These are phyloP conservation scores for Eucalyptus tenuipes DNA, from an alignment of 345 rosid species.

Conservation along the genomic window DNA sequence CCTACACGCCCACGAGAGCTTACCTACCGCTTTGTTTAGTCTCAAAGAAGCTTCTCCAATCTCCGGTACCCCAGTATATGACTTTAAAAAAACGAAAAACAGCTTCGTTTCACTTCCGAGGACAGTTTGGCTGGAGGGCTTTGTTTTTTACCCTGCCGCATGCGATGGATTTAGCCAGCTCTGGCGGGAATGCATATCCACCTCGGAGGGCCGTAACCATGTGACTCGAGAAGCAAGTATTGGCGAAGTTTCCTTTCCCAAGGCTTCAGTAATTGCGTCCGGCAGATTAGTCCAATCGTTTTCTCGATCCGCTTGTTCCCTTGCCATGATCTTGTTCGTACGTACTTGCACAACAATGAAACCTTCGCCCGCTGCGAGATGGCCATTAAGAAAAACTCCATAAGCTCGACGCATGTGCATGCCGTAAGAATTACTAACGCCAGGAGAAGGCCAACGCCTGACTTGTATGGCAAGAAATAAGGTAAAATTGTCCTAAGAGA, in stretches of 20 bases:
- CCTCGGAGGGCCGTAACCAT: background rate
- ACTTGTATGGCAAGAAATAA: background rate
- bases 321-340: background rate
- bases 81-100: background rate
- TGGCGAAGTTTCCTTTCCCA: background rate
- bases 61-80: background rate
- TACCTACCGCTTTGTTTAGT: background rate
- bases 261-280: background rate
- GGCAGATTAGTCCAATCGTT: background rate
- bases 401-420: background rate
- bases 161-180: background rate
- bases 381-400: background rate
- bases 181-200: background rate
- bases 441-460: background rate
- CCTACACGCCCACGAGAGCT: background rate
- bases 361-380: background rate
- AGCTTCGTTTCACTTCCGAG: background rate
- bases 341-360: background rate
- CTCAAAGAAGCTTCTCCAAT: background rate
- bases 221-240: background rate
- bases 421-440: background rate
- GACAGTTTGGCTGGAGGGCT: background rate
- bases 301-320: background rate
- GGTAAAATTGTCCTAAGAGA: accelerated
- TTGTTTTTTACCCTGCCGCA: background rate